Percentiles rank a stretch among this genome's conserved stretches.
Conservation (phyloP, 2,329 filamentous ascomycete genomes). For the Calonectria crousiana region DNA sequence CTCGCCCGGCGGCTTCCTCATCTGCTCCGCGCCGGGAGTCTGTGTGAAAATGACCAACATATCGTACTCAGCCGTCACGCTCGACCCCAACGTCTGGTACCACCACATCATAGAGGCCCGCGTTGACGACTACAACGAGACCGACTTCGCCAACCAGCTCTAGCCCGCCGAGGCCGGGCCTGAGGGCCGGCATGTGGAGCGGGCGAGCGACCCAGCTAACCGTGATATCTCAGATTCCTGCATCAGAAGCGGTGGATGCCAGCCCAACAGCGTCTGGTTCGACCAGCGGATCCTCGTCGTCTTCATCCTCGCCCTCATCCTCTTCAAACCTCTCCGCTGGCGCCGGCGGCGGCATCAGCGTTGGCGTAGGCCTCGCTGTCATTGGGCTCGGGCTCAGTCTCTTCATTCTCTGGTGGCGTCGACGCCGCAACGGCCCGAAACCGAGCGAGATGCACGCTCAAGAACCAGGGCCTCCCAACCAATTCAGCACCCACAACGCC, state of each 20-base stretch:
- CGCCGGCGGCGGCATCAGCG: conserved; percentile 47
- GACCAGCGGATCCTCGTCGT: background rate
- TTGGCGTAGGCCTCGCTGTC: conserved; percentile 44
- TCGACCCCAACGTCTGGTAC: conserved; percentile 53
- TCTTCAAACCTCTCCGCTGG: conserved; percentile 42
- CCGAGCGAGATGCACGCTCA: background rate
- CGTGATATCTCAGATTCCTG: conserved; percentile 4
- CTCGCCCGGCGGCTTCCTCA: background rate
- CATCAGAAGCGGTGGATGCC: conserved; percentile 12
- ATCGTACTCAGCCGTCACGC: conserved; percentile 38
- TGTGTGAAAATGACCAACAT: background rate
- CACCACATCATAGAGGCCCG: conserved; percentile 49
- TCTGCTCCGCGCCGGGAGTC: too few species aligned
- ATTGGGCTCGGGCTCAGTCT: conserved; percentile 37
- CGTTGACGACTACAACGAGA: conserved; percentile 45
- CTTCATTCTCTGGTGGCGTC: conserved; percentile 47
- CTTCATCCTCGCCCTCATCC: background rate
- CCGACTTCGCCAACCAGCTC: conserved; percentile 37
- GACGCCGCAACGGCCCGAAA: background rate
- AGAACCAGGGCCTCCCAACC: conserved; percentile 3
- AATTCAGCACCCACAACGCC: background rate
- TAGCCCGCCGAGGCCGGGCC: conserved; percentile 41
- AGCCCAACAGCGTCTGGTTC: conserved; percentile 24
- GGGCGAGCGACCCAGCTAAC: too few species aligned
- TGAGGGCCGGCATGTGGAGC: conserved; percentile 48